Conservation (phyloP, 2,329 filamentous ascomycete genomes). For the Diplodia mutila region DNA sequence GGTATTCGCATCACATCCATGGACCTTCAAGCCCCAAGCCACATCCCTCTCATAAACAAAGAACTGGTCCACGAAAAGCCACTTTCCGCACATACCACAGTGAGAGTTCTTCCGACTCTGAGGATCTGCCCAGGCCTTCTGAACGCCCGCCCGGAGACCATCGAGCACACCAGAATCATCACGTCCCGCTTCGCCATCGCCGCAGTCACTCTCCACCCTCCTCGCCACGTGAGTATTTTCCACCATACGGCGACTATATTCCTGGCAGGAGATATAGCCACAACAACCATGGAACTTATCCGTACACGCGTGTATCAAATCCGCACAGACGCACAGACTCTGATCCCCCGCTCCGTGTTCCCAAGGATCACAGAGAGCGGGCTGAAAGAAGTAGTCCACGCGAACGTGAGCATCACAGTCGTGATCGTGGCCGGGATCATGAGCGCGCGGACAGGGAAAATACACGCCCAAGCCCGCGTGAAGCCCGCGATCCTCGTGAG, state of each 20-base stretch:
- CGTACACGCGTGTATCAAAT: slow-evolving; percentile 3
- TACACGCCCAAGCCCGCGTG: slow-evolving; percentile 1
- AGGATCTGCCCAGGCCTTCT: neutral
- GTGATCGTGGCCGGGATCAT: slow-evolving; percentile 4
- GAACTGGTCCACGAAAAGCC: neutral
- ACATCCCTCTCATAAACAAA: slow-evolving; percentile 6
- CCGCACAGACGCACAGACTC: slow-evolving; percentile 18
- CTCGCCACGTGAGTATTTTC: slow-evolving; percentile 45
- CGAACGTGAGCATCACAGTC: slow-evolving; percentile 18
- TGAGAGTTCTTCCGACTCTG: slow-evolving; percentile 15
- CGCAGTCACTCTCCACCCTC: slow-evolving; percentile 48
- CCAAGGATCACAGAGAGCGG: slow-evolving; percentile 5
- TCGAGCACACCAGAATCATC: slow-evolving; percentile 25
- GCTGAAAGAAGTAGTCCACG: neutral
- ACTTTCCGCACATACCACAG: slow-evolving; percentile 16
- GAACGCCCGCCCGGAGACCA: neutral
- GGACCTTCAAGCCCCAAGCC: slow-evolving; percentile 14
- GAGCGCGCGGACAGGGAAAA: slow-evolving; percentile 1
- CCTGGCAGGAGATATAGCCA: slow-evolving; percentile 29
- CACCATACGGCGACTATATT: slow-evolving; percentile 37
- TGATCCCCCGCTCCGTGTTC: slow-evolving; percentile 4
- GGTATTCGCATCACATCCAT: neutral
- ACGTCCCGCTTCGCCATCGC: slow-evolving; percentile 43
- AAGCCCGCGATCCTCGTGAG: neutral
- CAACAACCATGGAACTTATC: slow-evolving; percentile 8